Percentiles rank a stretch among this genome's conserved stretches.
Evolutionary conservation across 116 monocot species (phyloP).

Genomic region (Cymodocea nodosa): DNA sequence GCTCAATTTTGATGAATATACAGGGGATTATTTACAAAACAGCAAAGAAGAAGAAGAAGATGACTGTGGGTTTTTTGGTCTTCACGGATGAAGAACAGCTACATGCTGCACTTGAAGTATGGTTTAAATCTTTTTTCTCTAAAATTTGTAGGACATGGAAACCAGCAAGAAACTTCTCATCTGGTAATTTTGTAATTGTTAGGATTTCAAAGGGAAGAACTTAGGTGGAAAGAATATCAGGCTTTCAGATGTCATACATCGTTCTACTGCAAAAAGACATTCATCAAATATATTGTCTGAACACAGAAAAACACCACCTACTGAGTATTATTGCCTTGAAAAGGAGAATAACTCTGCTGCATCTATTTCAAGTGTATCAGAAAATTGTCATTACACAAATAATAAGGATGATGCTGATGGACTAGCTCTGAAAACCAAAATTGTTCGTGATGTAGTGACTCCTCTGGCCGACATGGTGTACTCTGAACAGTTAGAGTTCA

Average conservation of each 20-base stretch:
- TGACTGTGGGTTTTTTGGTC: constrained; percentile 72
- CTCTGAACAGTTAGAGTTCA: constrained; percentile 72
- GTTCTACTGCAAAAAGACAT: constrained; percentile 31
- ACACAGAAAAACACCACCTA: background rate
- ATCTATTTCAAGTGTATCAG: background rate
- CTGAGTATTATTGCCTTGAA: background rate
- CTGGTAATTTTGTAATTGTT: background rate
- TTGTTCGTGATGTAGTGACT: constrained; percentile 60
- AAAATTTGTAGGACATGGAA: background rate
- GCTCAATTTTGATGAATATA: background rate
- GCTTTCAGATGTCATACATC: constrained; percentile 49
- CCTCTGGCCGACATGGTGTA: constrained; percentile 81
- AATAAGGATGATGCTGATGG: constrained; percentile 19
- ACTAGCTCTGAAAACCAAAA: constrained; percentile 26
- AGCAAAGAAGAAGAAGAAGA: constrained; percentile 81
- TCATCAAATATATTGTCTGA: constrained; percentile 4
- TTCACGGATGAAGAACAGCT: constrained; percentile 51
- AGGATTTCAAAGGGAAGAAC: constrained; percentile 50
- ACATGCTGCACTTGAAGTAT: constrained; percentile 51
- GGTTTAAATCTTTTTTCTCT: constrained; percentile 3
- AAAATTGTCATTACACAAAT: constrained; percentile 10
- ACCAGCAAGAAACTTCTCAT: background rate
- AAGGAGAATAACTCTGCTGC: background rate
- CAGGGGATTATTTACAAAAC: constrained; percentile 61
- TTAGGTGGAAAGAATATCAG: constrained; percentile 54